phyloP scores from a whole-genome alignment of 202 grass and related monocot species.

The Tripidium arundinaceum region DNA sequence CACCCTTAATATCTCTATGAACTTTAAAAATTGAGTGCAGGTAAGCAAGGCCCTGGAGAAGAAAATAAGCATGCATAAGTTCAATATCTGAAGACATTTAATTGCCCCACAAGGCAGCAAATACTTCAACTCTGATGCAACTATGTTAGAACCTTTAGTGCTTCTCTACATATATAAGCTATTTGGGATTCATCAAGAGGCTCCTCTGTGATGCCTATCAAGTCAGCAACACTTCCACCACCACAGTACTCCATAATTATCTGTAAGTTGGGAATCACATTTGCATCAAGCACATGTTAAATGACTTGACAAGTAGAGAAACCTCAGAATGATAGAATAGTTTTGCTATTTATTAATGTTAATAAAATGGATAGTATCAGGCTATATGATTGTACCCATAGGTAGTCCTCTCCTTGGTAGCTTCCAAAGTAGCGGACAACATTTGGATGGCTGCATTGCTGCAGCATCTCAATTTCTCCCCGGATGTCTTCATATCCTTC shows the following conservation, averaged over 20 bases:
- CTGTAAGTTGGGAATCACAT: conserved; percentile 37
- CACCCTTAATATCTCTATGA: conserved; percentile 99
- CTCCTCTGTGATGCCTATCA: conserved; percentile 91
- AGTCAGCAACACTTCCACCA: conserved; percentile 93
- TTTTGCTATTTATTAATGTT: neutral
- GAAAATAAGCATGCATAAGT: conserved; percentile 31
- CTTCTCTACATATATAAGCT: conserved; percentile 97
- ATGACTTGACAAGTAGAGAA: neutral
- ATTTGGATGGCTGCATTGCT: conserved; percentile 98
- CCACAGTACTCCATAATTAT: conserved; percentile 99
- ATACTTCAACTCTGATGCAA: conserved; percentile 16
- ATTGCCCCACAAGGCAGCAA: neutral
- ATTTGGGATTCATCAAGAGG: conserved; percentile 94
- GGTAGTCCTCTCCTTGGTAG: conserved; percentile 95
- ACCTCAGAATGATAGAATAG: neutral
- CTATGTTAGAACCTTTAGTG: conserved; percentile 54
- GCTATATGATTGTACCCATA: conserved; percentile 65
- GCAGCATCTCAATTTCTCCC: conserved; percentile 99
- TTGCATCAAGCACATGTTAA: conserved; percentile 6
- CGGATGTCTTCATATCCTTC: conserved; percentile 96
- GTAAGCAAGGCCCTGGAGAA: conserved; percentile 89
- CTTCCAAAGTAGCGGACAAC: conserved; percentile 98
- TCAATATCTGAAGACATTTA: conserved; percentile 20
- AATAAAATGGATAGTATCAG: conserved; percentile 23
- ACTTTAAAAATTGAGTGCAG: conserved; percentile 99